Conservation (phyloP, 441 rosid species). For the Jatropha multifida region DNA sequence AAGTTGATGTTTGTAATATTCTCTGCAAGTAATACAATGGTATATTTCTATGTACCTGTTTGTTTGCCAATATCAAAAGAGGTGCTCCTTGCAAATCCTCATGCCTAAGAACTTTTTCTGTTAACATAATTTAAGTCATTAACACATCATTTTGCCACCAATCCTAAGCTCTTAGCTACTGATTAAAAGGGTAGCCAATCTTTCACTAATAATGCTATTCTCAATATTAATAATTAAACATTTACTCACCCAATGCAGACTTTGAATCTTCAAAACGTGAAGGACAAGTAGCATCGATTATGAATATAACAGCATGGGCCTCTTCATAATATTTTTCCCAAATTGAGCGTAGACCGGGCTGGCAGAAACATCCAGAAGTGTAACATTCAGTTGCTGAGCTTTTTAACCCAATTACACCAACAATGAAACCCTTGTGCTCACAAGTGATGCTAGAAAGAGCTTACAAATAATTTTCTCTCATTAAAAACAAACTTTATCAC, state of each 20-base stretch:
- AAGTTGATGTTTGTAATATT: not conserved
- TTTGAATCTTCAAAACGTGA: constrained; percentile 93
- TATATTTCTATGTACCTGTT: constrained; percentile 56
- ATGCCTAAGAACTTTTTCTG: constrained; percentile 93
- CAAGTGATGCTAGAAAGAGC: not conserved
- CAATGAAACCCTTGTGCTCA: not conserved
- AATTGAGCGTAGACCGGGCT: constrained; percentile 94
- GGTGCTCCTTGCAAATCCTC: constrained; percentile 99
- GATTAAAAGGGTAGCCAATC: not conserved
- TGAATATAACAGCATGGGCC: constrained; percentile 88
- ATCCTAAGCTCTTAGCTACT: not conserved
- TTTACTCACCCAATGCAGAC: constrained; percentile 73
- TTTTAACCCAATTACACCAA: not conserved
- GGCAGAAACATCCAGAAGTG: constrained; percentile 14
- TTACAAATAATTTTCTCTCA: not conserved
- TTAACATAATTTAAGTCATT: constrained; percentile 22
- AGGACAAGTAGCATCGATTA: constrained; percentile 90
- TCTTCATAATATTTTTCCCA: constrained; percentile 99
- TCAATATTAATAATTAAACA: not conserved
- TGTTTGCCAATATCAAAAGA: constrained; percentile 84
- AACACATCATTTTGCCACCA: constrained; percentile 13
- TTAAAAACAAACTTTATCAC: not conserved
- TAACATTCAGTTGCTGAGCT: not conserved
- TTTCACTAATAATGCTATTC: not conserved
- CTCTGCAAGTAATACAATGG: not conserved